These are phyloP conservation scores for Plasmodium cynomolgi DNA, from an alignment of 169 alveolate species.

Conservation along the genomic window DNA sequence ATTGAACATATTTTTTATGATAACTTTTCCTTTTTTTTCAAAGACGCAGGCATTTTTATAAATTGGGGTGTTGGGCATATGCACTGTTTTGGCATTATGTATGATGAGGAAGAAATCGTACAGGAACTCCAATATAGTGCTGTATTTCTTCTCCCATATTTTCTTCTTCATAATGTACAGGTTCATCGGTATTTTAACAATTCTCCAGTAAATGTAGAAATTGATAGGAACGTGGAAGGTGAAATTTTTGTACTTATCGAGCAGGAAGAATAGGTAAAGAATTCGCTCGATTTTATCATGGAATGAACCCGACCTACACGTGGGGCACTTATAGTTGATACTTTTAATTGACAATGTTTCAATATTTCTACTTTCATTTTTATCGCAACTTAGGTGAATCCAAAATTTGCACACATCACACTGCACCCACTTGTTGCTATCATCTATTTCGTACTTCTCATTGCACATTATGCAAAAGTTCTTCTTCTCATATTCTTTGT, in stretches of 20 bases:
- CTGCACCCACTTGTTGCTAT: slow-evolving; percentile 80
- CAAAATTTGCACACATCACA: slow-evolving; percentile 89
- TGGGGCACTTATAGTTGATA: slow-evolving; percentile 79
- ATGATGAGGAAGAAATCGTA: slow-evolving; percentile 78
- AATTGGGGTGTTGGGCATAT: slow-evolving; percentile 84
- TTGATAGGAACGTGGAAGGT: slow-evolving; percentile 83
- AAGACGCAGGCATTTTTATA: slow-evolving; percentile 78
- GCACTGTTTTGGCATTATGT: slow-evolving; percentile 81
- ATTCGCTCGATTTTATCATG: slow-evolving; percentile 77
- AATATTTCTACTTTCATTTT: slow-evolving; percentile 75
- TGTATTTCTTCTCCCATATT: slow-evolving; percentile 78
- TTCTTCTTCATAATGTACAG: slow-evolving; percentile 77
- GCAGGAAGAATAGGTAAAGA: slow-evolving; percentile 78
- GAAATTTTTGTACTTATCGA: slow-evolving; percentile 80
- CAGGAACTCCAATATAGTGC: slow-evolving; percentile 75
- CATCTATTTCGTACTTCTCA: slow-evolving; percentile 76
- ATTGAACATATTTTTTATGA: slow-evolving; percentile 71
- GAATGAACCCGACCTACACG: slow-evolving; percentile 79
- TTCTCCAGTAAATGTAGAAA: slow-evolving; percentile 82
- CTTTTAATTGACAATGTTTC: slow-evolving; percentile 72
- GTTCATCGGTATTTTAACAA: slow-evolving; percentile 85
- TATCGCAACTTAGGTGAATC: slow-evolving; percentile 88
- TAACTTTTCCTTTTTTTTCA: slow-evolving; percentile 77
- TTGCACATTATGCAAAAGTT: slow-evolving; percentile 85
- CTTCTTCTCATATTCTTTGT: slow-evolving; percentile 79